Base-by-base conservation (phyloP, 441 rosid species). In the Populus trichocarpa region DNA sequence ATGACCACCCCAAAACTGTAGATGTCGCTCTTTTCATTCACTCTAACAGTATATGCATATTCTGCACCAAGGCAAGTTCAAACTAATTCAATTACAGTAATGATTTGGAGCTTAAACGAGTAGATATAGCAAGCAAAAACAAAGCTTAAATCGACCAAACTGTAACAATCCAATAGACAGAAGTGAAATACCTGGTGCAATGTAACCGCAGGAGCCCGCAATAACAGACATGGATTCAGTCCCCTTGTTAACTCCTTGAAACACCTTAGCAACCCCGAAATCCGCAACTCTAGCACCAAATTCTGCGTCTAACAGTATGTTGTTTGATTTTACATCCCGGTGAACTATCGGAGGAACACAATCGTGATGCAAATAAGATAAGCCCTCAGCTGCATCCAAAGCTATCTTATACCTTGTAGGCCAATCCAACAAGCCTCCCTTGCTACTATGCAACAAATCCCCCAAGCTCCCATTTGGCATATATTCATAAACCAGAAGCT, bases 401-500 rank as follows among this genome's bases (percentile, higher is more conserved):
- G 92, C 89, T 18, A 94, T 96, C 85, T 88, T 90, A 76, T 85
- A 91, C 88, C 99, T 88, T 0, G 90, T 92, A 2, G 85, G 90
- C 99, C 99, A 96, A 77, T 88, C 94, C 84, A 94, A 79, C 83
- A 84, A 83, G 36, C 98, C 95, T 59, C 91, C 87, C 81, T 96
- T 96, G 72, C 81, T 89, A 71, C 99, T 84, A 67, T 96, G 99
- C 84, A 96, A 81, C 88, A 94, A 80, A 83, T 96, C 99, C 26
- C 97, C 96, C 85, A 96, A 83, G 85, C 99, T 96, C 59, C 99
- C 99, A 80, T 96, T 94, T 6, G 91, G 93, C 99, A 96, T 93
- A 83, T 90, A 93, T 87, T 96, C 99, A 9, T 94, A 96, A 63
- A 97, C 98, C 84, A 96, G 83, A 69, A 96, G 96, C 87, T 93